Evolutionary conservation across 2,329 filamentous ascomycete genomes (phyloP), one percentile per base, ranked within the genome.

Genomic region (Alternaria postmessia): DNA sequence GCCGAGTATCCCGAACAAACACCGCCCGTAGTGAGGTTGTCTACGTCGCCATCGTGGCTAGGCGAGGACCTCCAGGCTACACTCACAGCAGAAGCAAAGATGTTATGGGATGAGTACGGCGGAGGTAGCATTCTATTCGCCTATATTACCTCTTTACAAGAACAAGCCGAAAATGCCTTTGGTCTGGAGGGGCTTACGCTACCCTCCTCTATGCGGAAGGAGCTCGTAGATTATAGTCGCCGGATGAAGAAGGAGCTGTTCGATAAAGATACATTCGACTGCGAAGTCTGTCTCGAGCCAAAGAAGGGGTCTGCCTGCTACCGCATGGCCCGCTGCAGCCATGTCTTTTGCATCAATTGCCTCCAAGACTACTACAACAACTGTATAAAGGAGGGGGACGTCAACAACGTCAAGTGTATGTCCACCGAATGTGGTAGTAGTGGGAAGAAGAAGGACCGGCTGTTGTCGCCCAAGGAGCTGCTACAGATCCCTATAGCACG

Each of bases 321-420:
- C 80, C 87, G 88, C 42, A 89, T 98, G 84, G 80, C 91, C 46
- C 88, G 90, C 59, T 99, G 95, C 77, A 88, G 88, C 0, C 94
- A 99, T 75, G 93, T 98, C 38, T 99, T 98, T 74, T 99, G 95
- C 77, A 81, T 90, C 18, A 79, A 87, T n/a, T 99, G 95, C 73
- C 83, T 99, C 3, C 90, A 92, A 64, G 92, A 94, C 69, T 97
- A 94, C 69, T 98, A 96, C 83, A 92, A 90, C 68, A 89, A 88
- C 64, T 93, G 92, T 66, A 97, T 99, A 70, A 88, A 84, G 0
- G 92, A 96, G 73, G 95, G 95, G 1, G 90, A 96, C 70, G 83
- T 99, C 18, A 84, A 88, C 49, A 87, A 87, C 7, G 89, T 99
- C 30, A 90, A 89, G 64, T 99, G 95, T 72, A 83, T 96, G 30